Evolutionary conservation across 768 basidiomycete species (phyloP), one percentile per base, ranked within the genome.

Genomic region (Candolleomyces aberdarensis): DNA sequence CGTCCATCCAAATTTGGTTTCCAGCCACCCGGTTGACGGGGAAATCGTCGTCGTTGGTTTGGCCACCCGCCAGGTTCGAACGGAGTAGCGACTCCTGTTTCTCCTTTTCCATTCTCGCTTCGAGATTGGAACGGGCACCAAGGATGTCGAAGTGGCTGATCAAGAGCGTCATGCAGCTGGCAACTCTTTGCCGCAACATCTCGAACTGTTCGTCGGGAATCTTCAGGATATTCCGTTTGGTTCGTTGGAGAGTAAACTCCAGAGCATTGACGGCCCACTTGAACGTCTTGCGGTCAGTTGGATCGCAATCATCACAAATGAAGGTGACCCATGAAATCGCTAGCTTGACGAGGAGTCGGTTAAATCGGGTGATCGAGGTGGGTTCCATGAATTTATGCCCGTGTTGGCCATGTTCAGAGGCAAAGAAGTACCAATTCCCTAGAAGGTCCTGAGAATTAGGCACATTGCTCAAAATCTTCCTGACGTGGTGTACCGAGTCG

Each of bases 251-350:
- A 1, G 94, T 88, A 70, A 95, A 98, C 70, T 97, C 94, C 32
- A 99, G 84, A 2, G 97, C 96, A 60, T 89, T 92, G 57, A 99
- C 95, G 8, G 97, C 96, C 96, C 96, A 98, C 70, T 92, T 90
- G 82, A 99, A 99, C 0, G 94, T 98, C 72, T 89, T 91, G 60
- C 94, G 85, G 72, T 98, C 96, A 39, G 92, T 90, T 8, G 96
- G 94, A 66, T 97, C 92, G 76, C 97, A 99, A 67, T 96, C 93
- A 69, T 98, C 95, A 75, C 94, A 97, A 64, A 98, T 96, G 79
- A 99, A 98, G 48, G 94, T 89, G 39, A 98, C 93, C 96, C 96
- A 99, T 13, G 92, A 91, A 66, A 98, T 98, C 10, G 96, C 94
- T 56, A 98, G 83, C 62, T 87, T 89, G 73, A 96, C 89, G 39